Percentiles rank a stretch among this genome's conserved stretches.
Conservation (phyloP, 345 rosid species). For the Heritiera littoralis region DNA sequence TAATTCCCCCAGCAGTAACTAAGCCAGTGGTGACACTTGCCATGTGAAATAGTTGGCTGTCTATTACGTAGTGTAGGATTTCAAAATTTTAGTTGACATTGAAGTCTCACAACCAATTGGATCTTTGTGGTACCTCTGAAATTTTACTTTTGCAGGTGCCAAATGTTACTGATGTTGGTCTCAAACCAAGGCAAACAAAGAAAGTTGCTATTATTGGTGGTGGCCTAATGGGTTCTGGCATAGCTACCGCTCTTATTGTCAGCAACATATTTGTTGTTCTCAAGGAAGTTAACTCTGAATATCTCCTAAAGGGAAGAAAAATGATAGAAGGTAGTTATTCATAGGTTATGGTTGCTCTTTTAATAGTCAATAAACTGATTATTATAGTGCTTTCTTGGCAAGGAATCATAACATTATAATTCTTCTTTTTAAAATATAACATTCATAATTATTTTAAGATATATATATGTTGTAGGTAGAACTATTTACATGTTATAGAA, state of each 20-base stretch:
- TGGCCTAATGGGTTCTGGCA: constrained; percentile 98
- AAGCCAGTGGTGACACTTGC: neutral
- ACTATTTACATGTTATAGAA: constrained; percentile 6
- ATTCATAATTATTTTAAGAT: neutral
- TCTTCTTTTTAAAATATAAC: neutral
- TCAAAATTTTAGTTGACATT: constrained; percentile 6
- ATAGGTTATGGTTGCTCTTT: neutral
- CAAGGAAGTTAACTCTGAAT: constrained; percentile 84
- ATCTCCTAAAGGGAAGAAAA: constrained; percentile 76
- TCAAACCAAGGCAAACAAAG: constrained; percentile 73
- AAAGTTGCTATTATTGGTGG: constrained; percentile 98
- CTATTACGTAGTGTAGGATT: neutral
- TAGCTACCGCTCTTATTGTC: constrained; percentile 77
- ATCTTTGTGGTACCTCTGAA: neutral
- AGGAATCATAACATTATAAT: neutral
- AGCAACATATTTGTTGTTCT: constrained; percentile 71
- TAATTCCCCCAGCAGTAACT: constrained; percentile 7
- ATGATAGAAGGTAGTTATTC: constrained; percentile 62
- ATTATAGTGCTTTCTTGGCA: neutral
- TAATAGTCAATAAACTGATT: neutral
- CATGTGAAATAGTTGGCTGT: neutral
- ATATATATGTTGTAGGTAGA: neutral
- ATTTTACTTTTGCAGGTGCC: constrained; percentile 65
- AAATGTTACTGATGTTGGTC: constrained; percentile 75
- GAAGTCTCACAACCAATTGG: neutral